A percentile compares a stretch with the other conserved stretches of the same genome.
Evolutionary conservation across 176 grass and related monocot genomes (phyloP).

Genomic region (Chloris gayana): DNA sequence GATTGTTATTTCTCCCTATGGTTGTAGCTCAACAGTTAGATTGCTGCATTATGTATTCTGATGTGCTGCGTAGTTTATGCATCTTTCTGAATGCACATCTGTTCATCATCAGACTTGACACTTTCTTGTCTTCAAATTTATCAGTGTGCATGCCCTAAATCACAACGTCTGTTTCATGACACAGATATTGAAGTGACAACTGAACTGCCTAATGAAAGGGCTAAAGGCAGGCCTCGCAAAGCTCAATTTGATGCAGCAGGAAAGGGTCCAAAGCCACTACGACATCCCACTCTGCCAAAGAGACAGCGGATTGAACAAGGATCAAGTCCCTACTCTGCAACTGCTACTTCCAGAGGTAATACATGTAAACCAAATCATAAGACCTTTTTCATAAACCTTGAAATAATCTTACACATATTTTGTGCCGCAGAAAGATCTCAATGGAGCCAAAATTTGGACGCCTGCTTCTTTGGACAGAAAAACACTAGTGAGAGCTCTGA

Average conservation of each 20-base stretch:
- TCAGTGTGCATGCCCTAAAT: background rate
- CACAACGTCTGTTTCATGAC: constrained; percentile 6
- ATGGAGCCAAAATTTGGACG: constrained; percentile 66
- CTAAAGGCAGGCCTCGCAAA: constrained; percentile 36
- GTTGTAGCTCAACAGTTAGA: constrained; percentile 7
- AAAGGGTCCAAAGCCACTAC: constrained; percentile 31
- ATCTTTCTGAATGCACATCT: background rate
- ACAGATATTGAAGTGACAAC: constrained; percentile 50
- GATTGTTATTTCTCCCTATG: background rate
- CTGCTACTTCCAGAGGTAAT: constrained; percentile 38
- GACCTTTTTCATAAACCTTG: background rate
- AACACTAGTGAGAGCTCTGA: constrained; percentile 8
- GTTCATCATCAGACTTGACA: background rate
- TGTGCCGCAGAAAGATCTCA: constrained; percentile 52
- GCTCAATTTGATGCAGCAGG: constrained; percentile 24
- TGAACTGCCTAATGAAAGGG: constrained; percentile 55
- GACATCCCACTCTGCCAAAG: constrained; percentile 36
- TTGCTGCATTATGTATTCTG: constrained; percentile 9
- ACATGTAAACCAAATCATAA: constrained; percentile 22
- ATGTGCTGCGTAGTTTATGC: background rate
- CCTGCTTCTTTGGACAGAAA: constrained; percentile 33
- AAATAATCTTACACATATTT: background rate
- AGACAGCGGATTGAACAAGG: constrained; percentile 49
- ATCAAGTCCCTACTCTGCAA: constrained; percentile 26
- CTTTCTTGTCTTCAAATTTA: constrained; percentile 8